Base-by-base conservation (phyloP, 1,139 yeast genomes). In the Hanseniaspora uvarum region DNA sequence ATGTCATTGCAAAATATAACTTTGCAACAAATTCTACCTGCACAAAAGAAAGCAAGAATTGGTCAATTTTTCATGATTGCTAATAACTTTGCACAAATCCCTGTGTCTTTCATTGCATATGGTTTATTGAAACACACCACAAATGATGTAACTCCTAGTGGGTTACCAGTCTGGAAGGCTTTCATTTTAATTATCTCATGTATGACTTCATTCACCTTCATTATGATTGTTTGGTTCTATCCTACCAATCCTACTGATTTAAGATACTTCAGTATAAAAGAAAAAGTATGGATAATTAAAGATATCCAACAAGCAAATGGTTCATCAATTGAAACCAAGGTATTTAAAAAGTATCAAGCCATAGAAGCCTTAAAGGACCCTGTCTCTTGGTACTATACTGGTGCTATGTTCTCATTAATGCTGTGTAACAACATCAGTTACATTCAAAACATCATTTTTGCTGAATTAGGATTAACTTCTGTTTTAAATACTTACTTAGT, bases 401-500 rank as follows among this genome's bases (percentile, higher is more conserved):
- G 46, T 26, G 67, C 65, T 37, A 58, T 65, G 5, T 72, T 70
- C 57, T 68, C 68, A 54, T 64, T 76, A 39, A 64, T 72, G 40
- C 63, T 76, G 56, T 75, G 78, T 5, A 76, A 76, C 59, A 75
- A 74, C 59, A 66, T 74, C 53, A 68, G 75, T 5, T 76, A 74
- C 58, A 78, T 74, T 59, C 75, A 75, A 57, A 73, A 71, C 52
- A 60, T 75, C 46, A 63, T 76, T 47, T 76, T 70, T 56, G 68
- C 66, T 26, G 68, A 68, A 44, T 67, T 74, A 62, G 77, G 77
- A 50, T 72, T 63, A 37, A 65, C 75, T 37, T 62, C 70, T 23
- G 71, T 69, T 58, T 65, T 77, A 53, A 71, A 70, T 52, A 72
- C 81, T 1, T 75, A 79, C 0, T 63, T 78, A 37, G 78, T 78